A percentile compares a stretch with the other conserved stretches of the same genome.
Conservation (phyloP, 495 filamentous ascomycete genomes). For the Aspergillus bridgeri region DNA sequence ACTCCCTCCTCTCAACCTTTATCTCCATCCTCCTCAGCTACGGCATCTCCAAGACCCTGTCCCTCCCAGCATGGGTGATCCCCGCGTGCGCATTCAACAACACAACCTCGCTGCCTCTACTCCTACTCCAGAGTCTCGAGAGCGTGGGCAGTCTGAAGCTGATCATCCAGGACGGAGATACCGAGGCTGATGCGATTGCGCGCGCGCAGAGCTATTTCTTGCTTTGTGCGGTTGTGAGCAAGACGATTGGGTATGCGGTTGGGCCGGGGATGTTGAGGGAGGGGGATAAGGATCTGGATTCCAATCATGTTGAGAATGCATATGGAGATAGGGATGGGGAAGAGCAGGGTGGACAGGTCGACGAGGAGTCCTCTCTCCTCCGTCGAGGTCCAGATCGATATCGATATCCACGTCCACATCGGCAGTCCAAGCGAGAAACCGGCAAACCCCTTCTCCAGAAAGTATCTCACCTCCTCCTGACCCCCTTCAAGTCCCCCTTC, state of each 20-base stretch:
- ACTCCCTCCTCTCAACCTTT: slow-evolving; percentile 54
- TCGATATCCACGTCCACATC: too few relatives aligned
- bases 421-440: too few relatives aligned
- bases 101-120: slow-evolving; percentile 66
- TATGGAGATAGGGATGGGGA: not conserved
- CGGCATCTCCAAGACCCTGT: slow-evolving; percentile 41
- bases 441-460: too few relatives aligned
- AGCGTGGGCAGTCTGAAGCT: slow-evolving; percentile 62
- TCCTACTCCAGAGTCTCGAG: slow-evolving; percentile 62
- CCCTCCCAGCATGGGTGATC: slow-evolving; percentile 62
- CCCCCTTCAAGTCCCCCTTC: slow-evolving; percentile 35
- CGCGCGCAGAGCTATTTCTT: slow-evolving; percentile 72
- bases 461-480: too few relatives aligned
- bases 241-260: slow-evolving; percentile 61
- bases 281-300: slow-evolving; percentile 19
- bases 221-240: slow-evolving; percentile 59
- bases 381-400: too few relatives aligned
- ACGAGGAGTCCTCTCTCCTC: slow-evolving; percentile 51
- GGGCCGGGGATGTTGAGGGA: slow-evolving; percentile 53
- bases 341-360: slow-evolving; percentile 28
- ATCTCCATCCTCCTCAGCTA: slow-evolving; percentile 53
- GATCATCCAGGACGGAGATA: slow-evolving; percentile 47
- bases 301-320: too few relatives aligned
- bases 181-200: slow-evolving; percentile 47
- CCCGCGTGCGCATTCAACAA: slow-evolving; percentile 75